Base-by-base conservation (phyloP, 305 asterid species). In the Rubia tinctorum region DNA sequence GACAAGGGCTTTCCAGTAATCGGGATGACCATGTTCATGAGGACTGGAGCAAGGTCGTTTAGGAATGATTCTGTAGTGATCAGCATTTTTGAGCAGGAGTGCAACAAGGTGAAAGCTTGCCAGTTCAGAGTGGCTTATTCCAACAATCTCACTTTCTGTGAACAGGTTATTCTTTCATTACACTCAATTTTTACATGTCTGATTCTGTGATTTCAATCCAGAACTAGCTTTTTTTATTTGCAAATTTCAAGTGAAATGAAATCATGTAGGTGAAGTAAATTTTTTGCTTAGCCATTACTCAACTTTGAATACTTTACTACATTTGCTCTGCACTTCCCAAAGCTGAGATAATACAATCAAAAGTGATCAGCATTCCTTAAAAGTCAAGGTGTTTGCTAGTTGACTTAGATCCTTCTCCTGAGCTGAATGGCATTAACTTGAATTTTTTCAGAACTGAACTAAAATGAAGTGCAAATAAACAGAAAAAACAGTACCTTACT, bases 21-120 rank as follows among this genome's bases (percentile, higher is more conserved):
- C n/a, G 83, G 92, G 39, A 79, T 91, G 86, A 89, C 93, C 7
- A 66, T 91, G 87, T 82, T 89, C 45, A 80, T 88, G 93, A 88
- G 93, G 78, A 85, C 71, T 1, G 92, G 92, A 20, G 43, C 91
- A 0, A 82, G 97, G 76, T 89, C 97, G 2, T 91, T 88, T 82
- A 76, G 73, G 86, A 86, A 89, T 39, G 85, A 83, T 5, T 73
- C 93, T 18, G 83, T 84, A 1, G 90, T 88, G 11, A 76, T 85
- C 53, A 61, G 74, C n/a, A 83, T 88, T 37, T 91, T 91, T 82
- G 51, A 81, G 2, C 49, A 62, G 61, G 88, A 83, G 49, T 91
- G 93, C 78, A 68, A 68, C 73, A 75, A 80, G 42, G 83, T 82
- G 66, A 81, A 68, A 18, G 86, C 88, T 5, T 89, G 93, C 78